Evolutionary conservation across 1,284 basidiomycete species (phyloP), one percentile per base, ranked within the genome.

Genomic region (Athelia sp.): DNA sequence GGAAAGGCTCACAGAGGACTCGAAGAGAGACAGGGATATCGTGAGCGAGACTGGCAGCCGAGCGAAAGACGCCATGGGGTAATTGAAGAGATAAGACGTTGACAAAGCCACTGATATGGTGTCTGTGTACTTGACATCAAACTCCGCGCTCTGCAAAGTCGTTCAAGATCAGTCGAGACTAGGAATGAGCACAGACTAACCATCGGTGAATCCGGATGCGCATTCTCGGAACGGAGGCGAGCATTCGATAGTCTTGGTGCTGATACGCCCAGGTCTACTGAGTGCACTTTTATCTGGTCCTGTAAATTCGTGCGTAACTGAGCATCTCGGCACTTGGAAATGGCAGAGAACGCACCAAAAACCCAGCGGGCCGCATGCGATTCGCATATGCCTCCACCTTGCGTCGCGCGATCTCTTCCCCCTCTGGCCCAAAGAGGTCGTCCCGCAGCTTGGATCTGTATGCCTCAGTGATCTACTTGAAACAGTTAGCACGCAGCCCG

Each of bases 81-180:
- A 90, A 62, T 91, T 90, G 68, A 91, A 87, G 21, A 91, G 68
- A 57, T 88, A 86, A 19, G 87, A 85, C 1, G 89, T 91, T 26
- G 89, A 90, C 21, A 92, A 72, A 1, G 88, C 87, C 32, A 90
- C 67, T 2, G 88, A 90, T 40, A 87, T 54, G 6, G 76, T 78
- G 60, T 91, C 89, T 6, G 72, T 75, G 60, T 92, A 92, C 23
- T 72, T 71, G 58, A 87, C 71, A 58, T 82, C 82, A 51, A 87
- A 80, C 64, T 82, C 79, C 54, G 73, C 75, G 56, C 76, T 72
- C 80, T 83, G 57, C 21, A 46, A 23, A 46, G 14, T 32, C 50
- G 13, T n/a, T 38, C 17, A 3, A 42, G 13, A 21, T 57, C n/a
- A n/a, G n/a, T n/a, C n/a, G 46, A 43, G 36, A 50, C 47, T 4